Percentiles rank a stretch among this genome's conserved stretches.
phyloP scores from a whole-genome alignment of 176 grass and related monocot species.

The maize (Zea mays) region Zm-B73-REFERENCE-NAM-5.0 NC_050099.1:241949501-241950000 shows the following conservation, averaged over 20 bases:
- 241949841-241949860: neutral
- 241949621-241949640: neutral
- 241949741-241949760: neutral
- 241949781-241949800: neutral
- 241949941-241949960: slow-evolving; percentile 38
- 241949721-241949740: neutral
- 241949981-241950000: slow-evolving; percentile 34
- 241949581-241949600: neutral
- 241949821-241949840: neutral
- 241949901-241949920: slow-evolving; percentile 14
- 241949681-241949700: neutral
- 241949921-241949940: slow-evolving; percentile 28
- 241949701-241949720: neutral
- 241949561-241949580: neutral
- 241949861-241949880: neutral
- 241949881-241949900: neutral
- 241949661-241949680: neutral
- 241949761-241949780: neutral
- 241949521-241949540: neutral
- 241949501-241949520: neutral
- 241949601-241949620: neutral
- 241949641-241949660: neutral
- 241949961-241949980: slow-evolving; percentile 21
- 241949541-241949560: neutral
- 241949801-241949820: slow-evolving; percentile 1